Conservation (phyloP, 768 basidiomycete species). For the Mrakia hoshinonis region DNA sequence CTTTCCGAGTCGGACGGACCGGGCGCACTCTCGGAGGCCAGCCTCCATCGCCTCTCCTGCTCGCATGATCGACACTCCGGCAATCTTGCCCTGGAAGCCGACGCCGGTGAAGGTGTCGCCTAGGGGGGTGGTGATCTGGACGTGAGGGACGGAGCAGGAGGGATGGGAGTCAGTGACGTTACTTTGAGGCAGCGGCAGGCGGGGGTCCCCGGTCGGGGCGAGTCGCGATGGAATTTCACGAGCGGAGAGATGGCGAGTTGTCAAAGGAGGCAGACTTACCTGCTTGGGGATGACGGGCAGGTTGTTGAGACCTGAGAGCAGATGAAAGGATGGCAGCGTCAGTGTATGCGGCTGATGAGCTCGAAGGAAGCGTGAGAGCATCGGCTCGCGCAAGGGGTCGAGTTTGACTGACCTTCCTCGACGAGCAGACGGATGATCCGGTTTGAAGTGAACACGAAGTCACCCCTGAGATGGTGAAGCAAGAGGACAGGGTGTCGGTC, state of each 20-base stretch:
- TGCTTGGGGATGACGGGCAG: constrained; percentile 60
- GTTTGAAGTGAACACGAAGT: constrained; percentile 93
- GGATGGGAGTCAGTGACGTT: neutral
- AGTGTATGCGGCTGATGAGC: neutral
- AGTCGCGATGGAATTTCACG: constrained; percentile 51
- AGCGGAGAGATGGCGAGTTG: neutral
- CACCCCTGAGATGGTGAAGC: constrained; percentile 49
- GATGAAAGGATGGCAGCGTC: neutral
- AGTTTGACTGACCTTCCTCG: constrained; percentile 43
- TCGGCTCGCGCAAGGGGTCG: constrained; percentile 2
- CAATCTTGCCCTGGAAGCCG: constrained; percentile 91
- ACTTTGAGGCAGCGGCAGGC: too few species aligned
- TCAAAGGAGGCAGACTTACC: neutral
- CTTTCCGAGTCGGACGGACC: constrained; percentile 84
- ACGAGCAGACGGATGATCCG: constrained; percentile 59
- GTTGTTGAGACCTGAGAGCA: constrained; percentile 78
- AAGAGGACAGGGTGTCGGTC: neutral
- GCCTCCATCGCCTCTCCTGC: constrained; percentile 77
- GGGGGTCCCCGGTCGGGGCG: constrained; percentile 47
- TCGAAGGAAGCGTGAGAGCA: too few species aligned
- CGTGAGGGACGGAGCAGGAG: neutral
- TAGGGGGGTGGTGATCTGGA: constrained; percentile 41
- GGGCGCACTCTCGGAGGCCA: constrained; percentile 87
- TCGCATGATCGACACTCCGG: constrained; percentile 73
- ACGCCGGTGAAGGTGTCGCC: constrained; percentile 81